phyloP scores from a whole-genome alignment of 495 filamentous ascomycete species.

The Neurospora terricola region DNA sequence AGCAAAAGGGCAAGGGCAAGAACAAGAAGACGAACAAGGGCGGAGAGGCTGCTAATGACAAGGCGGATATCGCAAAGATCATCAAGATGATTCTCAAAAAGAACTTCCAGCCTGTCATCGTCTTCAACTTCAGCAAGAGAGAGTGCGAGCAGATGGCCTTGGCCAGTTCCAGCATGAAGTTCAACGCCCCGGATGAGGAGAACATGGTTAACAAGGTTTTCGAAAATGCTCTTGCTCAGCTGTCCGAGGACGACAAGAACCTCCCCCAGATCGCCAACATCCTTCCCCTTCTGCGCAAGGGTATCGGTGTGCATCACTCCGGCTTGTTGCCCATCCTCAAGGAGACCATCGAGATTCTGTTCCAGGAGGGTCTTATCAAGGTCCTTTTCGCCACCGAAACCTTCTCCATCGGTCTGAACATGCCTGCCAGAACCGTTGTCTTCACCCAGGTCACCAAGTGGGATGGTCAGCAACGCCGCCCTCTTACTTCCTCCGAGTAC shows the following conservation, averaged over 20 bases:
- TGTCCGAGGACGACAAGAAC: constrained; percentile 82
- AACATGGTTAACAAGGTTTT: constrained; percentile 92
- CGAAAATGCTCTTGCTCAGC: constrained; percentile 72
- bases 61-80: constrained; percentile 89
- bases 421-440: constrained; percentile 97
- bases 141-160: constrained; percentile 84
- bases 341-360: constrained; percentile 97
- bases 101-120: constrained; percentile 92
- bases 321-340: constrained; percentile 93
- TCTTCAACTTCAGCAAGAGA: constrained; percentile 98
- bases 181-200: constrained; percentile 96
- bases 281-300: constrained; percentile 76
- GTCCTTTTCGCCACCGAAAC: constrained; percentile 97
- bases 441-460: constrained; percentile 95
- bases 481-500: constrained; percentile 91
- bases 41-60: constrained; percentile 50
- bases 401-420: constrained; percentile 97
- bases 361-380: constrained; percentile 96
- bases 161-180: constrained; percentile 74
- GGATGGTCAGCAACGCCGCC: constrained; percentile 71
- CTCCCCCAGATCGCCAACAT: constrained; percentile 88
- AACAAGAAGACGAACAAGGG: constrained; percentile 87
- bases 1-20: constrained; percentile 75
- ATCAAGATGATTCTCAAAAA: constrained; percentile 97
- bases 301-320: constrained; percentile 95